These are phyloP conservation scores for Wallacemonas sp. DNA, from an alignment of 208 protist genomes.

Conservation along the genomic window DNA sequence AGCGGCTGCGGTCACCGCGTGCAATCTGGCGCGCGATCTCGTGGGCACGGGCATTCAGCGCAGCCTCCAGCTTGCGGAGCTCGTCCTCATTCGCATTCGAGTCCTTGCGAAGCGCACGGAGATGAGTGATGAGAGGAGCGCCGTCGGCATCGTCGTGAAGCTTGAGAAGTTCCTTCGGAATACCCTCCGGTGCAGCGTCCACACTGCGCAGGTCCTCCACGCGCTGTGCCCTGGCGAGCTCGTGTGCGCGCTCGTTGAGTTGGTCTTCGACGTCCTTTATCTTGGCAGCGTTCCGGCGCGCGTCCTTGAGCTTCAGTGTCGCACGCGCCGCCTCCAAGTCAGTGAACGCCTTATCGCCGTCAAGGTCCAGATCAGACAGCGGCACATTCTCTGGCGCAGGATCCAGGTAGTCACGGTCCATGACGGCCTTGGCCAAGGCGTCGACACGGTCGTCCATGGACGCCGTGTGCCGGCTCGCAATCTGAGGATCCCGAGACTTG, in stretches of 20 bases:
- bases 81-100: background rate
- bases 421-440: constrained; percentile 37
- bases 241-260: constrained; percentile 59
- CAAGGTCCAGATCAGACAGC: constrained; percentile 52
- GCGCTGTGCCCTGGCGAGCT: constrained; percentile 52
- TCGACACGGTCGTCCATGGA: constrained; percentile 47
- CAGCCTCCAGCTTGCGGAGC: constrained; percentile 25
- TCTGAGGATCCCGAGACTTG: constrained; percentile 21
- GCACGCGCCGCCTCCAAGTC: constrained; percentile 48
- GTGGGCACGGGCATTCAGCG: constrained; percentile 43
- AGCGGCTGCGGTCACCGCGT: constrained; percentile 28
- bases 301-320: constrained; percentile 40
- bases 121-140: constrained; percentile 29
- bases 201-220: constrained; percentile 37
- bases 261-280: constrained; percentile 33
- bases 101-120: constrained; percentile 34
- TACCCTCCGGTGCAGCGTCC: constrained; percentile 33
- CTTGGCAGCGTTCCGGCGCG: constrained; percentile 24
- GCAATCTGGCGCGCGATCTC: constrained; percentile 39
- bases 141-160: constrained; percentile 41
- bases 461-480: constrained; percentile 14
- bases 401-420: constrained; percentile 65
- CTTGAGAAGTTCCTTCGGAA: constrained; percentile 39
- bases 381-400: constrained; percentile 60
- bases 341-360: constrained; percentile 56